Base-by-base conservation (phyloP, 2,329 filamentous ascomycete species). In the Ophiostoma sp. region DNA sequence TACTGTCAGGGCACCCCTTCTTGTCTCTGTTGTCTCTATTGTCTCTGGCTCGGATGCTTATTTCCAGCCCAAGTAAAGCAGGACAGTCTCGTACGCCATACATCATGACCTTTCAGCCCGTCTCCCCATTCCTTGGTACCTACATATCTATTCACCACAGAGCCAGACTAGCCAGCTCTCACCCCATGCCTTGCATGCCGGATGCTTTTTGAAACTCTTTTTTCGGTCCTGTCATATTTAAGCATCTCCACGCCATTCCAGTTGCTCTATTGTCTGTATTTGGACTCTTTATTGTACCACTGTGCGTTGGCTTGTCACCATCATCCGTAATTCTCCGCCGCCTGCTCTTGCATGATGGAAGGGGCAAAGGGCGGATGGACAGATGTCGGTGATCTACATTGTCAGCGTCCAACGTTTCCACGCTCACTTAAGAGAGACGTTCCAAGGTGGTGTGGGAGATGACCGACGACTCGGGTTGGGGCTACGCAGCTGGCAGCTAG, bases 241-340 rank as follows among this genome's bases (percentile, higher is more conserved):
- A 27, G 27, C 7, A 27, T 27, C 49, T 55, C 49, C 49, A 55
- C 49, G 49, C n/a, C 49, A 27, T 55, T 55, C 49, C 49, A 55
- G 49, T 8, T 47, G 12, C 49, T 9, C 4, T 2, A 18, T 14
- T 18, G 4, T 7, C 27, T 55, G 7, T 55, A 55, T 55, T 55
- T 27, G 27, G 27, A n/a, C 27, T 27, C 11, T 8, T n/a, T 18
- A 27, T 9, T 9, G 7, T 4, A 9, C n/a, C 49, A 9, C 49
- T 55, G n/a, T 4, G 27, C 27, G 27, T 27, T 27, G 27, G 27
- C 27, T 27, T 27, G 27, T 27, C 27, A 27, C 4, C 49, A 55
- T 55, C 27, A n/a, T 55, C 49, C 49, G 49, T 14, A n/a, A 55
- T 55, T 9, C 49, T 55, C 49, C 49, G 49, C 49, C 49, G 49